phyloP scores from a whole-genome alignment of 1,284 basidiomycete genomes.

The Pseudozyma flocculosa region DNA sequence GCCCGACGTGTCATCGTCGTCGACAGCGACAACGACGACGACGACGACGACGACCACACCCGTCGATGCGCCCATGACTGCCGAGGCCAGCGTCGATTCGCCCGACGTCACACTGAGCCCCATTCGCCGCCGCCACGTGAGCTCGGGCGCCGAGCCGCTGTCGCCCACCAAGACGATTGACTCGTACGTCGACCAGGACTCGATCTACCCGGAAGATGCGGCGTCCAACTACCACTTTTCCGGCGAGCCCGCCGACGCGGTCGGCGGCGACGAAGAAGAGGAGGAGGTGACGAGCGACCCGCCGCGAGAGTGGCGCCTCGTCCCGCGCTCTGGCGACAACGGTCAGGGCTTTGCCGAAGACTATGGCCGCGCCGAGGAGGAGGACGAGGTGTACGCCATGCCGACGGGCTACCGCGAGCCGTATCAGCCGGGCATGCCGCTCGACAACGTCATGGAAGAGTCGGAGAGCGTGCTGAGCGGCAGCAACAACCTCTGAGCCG shows the following conservation, averaged over 20 bases:
- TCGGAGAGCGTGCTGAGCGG: constrained; percentile 39
- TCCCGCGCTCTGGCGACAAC: background rate
- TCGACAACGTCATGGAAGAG: constrained; percentile 49
- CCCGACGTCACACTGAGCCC: too few relatives aligned
- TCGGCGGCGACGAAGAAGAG: background rate
- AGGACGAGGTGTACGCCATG: constrained; percentile 10
- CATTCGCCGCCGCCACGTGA: too few relatives aligned
- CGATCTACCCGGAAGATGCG: constrained; percentile 50
- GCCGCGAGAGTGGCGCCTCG: too few relatives aligned
- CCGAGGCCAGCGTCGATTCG: too few relatives aligned
- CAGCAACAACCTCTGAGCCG: constrained; percentile 12
- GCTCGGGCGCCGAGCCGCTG: too few relatives aligned
- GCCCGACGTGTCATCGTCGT: too few relatives aligned
- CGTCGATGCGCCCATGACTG: too few relatives aligned
- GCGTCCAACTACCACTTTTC: constrained; percentile 32
- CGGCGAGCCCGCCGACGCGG: background rate
- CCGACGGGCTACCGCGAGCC: constrained; percentile 24
- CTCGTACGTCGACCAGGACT: constrained; percentile 18
- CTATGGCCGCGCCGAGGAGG: constrained; percentile 9
- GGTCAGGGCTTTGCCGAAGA: constrained; percentile 7
- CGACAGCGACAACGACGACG: too few relatives aligned
- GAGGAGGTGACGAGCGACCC: background rate
- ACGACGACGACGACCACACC: too few relatives aligned
- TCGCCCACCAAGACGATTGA: constrained; percentile 1
- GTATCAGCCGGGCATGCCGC: constrained; percentile 50